A percentile compares a stretch with the other conserved stretches of the same genome.
phyloP scores from a whole-genome alignment of 441 rosid species.

The Pelargonium myrrhifolium region DNA sequence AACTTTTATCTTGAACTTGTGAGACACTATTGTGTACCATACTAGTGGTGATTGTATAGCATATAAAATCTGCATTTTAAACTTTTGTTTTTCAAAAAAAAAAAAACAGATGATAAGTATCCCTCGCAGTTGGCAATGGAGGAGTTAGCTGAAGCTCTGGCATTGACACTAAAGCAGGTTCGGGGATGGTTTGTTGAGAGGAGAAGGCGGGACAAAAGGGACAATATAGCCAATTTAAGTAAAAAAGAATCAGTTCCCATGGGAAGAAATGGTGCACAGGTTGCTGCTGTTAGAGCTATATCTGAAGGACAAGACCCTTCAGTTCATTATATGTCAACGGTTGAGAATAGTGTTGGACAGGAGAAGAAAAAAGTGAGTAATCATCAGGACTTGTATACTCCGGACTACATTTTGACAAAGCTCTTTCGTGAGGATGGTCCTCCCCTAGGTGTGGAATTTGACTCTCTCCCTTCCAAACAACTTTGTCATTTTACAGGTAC shows the following conservation, averaged over 20 bases:
- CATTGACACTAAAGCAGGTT: constrained; percentile 66
- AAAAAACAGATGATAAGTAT: constrained; percentile 48
- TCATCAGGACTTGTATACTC: constrained; percentile 47
- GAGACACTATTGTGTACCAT: not conserved
- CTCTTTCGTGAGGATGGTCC: constrained; percentile 90
- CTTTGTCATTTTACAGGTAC: constrained; percentile 35
- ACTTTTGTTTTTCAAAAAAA: constrained; percentile 15
- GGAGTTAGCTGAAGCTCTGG: constrained; percentile 44
- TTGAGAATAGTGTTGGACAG: constrained; percentile 19
- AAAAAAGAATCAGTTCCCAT: constrained; percentile 16
- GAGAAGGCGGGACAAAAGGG: constrained; percentile 51
- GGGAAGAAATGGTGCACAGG: constrained; percentile 20
- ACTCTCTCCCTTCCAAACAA: constrained; percentile 40
- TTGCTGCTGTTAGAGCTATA: constrained; percentile 18
- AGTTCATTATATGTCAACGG: constrained; percentile 11
- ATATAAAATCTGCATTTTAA: constrained; percentile 11
- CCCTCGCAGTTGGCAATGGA: constrained; percentile 48
- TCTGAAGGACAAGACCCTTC: constrained; percentile 18
- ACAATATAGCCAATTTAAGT: constrained; percentile 14
- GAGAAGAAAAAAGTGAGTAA: constrained; percentile 16
- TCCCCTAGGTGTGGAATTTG: constrained; percentile 62
- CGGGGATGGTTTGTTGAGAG: constrained; percentile 65
- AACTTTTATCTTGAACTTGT: not conserved
- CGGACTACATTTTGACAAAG: constrained; percentile 55
- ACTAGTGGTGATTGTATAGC: not conserved